Base-by-base conservation (phyloP, 169 alveolate species). In the Plasmodium sp. region DNA sequence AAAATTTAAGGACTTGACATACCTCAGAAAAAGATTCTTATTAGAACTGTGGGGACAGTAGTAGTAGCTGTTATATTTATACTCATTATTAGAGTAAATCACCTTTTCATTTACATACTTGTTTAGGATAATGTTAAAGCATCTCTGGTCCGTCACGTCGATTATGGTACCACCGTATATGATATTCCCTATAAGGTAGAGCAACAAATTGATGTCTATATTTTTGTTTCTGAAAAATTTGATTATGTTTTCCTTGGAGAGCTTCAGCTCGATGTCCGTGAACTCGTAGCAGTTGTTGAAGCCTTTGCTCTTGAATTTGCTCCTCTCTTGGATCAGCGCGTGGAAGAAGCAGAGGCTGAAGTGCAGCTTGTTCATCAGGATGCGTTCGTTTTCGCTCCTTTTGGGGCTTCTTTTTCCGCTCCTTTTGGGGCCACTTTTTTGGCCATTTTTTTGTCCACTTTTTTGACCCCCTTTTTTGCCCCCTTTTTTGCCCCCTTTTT, bases 21-120 rank as follows among this genome's bases (percentile, higher is more conserved):
- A 90, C 51, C 94, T 51, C 80, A 90, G 82, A 62, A 90, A 90
- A 5, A 90, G 81, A 56, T 74, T 90, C 67, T 90, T 90, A 74
- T 90, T 90, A 80, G 94, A 90, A 81, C 94, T 90, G 54, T 90
- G 91, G 14, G 94, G 94, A 62, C 94, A 90, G 83, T 90, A 90
- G 74, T 90, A 90, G 36, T 80, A 41, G 36, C 58, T 90, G 45
- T 80, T 80, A 43, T 31, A 90, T 45, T 90, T 90, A 31, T 90
- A 88, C 18, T 88, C 94, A 62, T 81, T 90, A 51, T 90, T 90
- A 18, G 91, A 90, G 39, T 80, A 90, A 58, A 81, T 90, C 7
- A 90, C 75, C 73, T 80, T 80, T 27, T 90, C 94, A 67, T 80
- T 90, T 14, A 90, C 56, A 43, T 90, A 90, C n/a, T 90, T 90